Conservation (phyloP, 2,329 filamentous ascomycete species). For the Cercospora sojina region DNA sequence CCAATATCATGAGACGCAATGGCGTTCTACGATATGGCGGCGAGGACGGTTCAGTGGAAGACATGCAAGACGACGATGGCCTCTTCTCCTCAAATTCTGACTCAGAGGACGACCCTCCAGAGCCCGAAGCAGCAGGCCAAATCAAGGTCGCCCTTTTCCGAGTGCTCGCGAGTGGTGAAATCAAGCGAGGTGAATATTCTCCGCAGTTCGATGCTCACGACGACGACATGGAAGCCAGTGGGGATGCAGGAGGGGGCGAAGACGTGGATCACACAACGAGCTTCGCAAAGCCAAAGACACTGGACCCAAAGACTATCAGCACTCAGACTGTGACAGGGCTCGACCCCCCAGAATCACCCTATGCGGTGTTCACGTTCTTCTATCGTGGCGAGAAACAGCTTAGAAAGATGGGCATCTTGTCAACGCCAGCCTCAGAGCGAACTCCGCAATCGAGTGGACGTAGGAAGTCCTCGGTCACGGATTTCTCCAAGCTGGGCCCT, state of each 20-base stretch:
- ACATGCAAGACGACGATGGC: constrained; percentile 65
- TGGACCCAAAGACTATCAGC: constrained; percentile 96
- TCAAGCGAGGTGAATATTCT: constrained; percentile 96
- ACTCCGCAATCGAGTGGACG: constrained; percentile 62
- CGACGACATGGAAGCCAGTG: constrained; percentile 65
- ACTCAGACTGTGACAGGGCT: constrained; percentile 99
- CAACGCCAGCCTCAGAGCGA: constrained; percentile 60
- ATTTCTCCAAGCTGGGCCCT: constrained; percentile 81
- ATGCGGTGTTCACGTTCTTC: constrained; percentile 96
- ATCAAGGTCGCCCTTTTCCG: constrained; percentile 98
- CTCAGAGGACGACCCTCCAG: constrained; percentile 77
- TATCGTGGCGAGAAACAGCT: constrained; percentile 94
- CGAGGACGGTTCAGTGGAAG: constrained; percentile 71
- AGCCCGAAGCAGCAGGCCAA: constrained; percentile 89
- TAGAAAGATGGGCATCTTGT: constrained; percentile 90
- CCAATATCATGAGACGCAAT: constrained; percentile 43
- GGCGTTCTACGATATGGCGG: constrained; percentile 76
- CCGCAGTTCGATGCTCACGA: constrained; percentile 97
- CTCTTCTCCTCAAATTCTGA: constrained; percentile 65
- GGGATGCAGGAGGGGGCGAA: constrained; percentile 65
- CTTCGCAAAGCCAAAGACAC: constrained; percentile 92
- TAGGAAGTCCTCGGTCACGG: constrained; percentile 76
- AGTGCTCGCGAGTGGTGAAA: constrained; percentile 91
- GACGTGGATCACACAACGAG: constrained; percentile 96
- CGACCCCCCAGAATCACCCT: constrained; percentile 92